Percentiles rank a stretch among this genome's conserved stretches.
These are phyloP conservation scores for Penicillium sp. DNA, from an alignment of 2,329 filamentous ascomycete genomes.

Conservation along the genomic window DNA sequence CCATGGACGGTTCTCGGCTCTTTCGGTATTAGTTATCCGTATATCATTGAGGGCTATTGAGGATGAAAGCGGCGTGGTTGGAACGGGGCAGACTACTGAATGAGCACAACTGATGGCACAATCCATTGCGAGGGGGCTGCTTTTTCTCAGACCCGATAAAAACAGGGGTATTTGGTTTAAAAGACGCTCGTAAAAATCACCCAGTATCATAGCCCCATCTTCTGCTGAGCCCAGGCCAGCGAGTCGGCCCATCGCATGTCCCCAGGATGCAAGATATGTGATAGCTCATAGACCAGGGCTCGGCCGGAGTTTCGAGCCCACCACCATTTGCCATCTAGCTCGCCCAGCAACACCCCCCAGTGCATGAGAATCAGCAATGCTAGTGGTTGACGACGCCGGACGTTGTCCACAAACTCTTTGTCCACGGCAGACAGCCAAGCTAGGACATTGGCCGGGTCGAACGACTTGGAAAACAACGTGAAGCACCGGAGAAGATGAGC, in stretches of 20 bases:
- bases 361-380: conserved; percentile 35
- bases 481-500: conserved; percentile 29
- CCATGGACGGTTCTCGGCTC: no score
- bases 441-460: conserved; percentile 31
- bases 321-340: conserved; percentile 32
- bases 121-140: background rate
- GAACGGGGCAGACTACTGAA: background rate
- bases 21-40: no score
- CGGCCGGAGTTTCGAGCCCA: conserved; percentile 35
- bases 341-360: conserved; percentile 34
- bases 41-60: no score
- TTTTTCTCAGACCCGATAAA: no score
- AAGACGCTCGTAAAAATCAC: background rate
- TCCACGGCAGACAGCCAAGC: conserved; percentile 33
- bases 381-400: conserved; percentile 29
- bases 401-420: conserved; percentile 31
- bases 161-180: background rate
- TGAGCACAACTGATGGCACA: background rate
- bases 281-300: conserved; percentile 28
- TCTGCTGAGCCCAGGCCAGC: conserved; percentile 30
- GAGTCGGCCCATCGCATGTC: conserved; percentile 26
- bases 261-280: conserved; percentile 18
- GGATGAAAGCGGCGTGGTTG: no score
- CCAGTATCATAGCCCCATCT: conserved; percentile 24
- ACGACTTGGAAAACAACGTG: conserved; percentile 19